Base-by-base conservation (phyloP, 208 protist species). In the Crithidia bombi region DNA sequence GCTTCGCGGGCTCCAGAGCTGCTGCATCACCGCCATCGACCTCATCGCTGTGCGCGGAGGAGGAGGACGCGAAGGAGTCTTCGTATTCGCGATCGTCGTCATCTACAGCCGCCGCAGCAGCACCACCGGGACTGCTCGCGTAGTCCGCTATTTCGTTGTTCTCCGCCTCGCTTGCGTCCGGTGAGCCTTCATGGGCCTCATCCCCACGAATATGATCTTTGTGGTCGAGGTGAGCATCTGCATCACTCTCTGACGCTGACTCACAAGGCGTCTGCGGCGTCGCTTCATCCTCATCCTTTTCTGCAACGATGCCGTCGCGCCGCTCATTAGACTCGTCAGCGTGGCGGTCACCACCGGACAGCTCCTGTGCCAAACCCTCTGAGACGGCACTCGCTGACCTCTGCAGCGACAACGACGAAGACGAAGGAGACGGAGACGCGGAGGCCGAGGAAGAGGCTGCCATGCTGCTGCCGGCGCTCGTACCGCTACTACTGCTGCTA, bases 401-500 rank as follows among this genome's bases (percentile, higher is more conserved):
- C 21, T 28, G 32, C 30, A 17, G 26, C n/a, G 62, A 41, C 33
- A 33, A 39, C 55, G 55, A 61, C 23, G 32, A 23, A 11, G 49
- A 50, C 26, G 41, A 44, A 9, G 52, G 41, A 26, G 32, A 39
- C 15, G n/a, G 38, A 14, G 50, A 56, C 12, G 50, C 3, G 15
- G 51, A 59, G 12, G 43, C 15, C 44, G 44, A 3, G 23, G 47
- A 56, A 9, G 54, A 59, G 5, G 32, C 36, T 7, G 57, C 38
- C 1, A 51, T 47, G 57, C 36, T 49, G 54, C 30, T 41, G 30
- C 19, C n/a, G n/a, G n/a, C n/a, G n/a, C n/a, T n/a, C n/a, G n/a
- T n/a, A n/a, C n/a, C 66, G 69, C 26, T 61, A 54, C 54, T 59
- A 35, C 63, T 65, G 33, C 63, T 63, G 54, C 56, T 65, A 21